Evolutionary conservation across 371 early-diverging fungal genomes (phyloP).

Genomic region (Mortierella sp.): DNA sequence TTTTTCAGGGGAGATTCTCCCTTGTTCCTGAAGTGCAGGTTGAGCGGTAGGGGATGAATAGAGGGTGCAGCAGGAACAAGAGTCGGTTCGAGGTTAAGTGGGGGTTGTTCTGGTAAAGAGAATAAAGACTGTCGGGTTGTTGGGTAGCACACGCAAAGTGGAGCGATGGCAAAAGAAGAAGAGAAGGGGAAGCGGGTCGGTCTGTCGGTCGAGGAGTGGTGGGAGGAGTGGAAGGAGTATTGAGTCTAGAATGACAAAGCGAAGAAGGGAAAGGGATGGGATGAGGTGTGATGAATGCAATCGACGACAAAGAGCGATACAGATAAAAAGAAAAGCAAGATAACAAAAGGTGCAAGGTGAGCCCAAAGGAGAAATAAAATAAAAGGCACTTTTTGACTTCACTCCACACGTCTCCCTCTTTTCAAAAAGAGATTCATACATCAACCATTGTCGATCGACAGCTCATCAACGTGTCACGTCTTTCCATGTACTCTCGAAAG

Average conservation of each 20-base stretch:
- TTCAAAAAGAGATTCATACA: background rate
- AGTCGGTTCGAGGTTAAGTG: background rate
- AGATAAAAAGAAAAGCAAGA: no score
- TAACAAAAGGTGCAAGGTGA: background rate
- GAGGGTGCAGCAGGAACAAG: background rate
- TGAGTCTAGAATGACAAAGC: background rate
- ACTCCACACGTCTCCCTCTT: background rate
- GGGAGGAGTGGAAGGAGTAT: background rate
- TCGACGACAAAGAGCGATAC: background rate
- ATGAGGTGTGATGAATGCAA: background rate
- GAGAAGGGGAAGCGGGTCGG: background rate
- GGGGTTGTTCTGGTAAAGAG: background rate
- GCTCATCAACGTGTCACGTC: background rate
- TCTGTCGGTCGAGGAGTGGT: background rate
- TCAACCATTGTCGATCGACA: background rate
- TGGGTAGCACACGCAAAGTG: background rate
- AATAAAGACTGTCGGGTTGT: background rate
- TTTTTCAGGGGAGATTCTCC: background rate
- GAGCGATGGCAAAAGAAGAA: background rate
- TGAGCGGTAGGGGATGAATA: background rate
- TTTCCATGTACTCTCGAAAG: background rate
- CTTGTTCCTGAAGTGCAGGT: slow-evolving; percentile 17
- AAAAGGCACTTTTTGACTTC: background rate
- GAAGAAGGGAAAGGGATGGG: background rate
- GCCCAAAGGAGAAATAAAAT: slow-evolving; percentile 1